Evolutionary conservation across 805 yeast genomes (phyloP).

Genomic region (Saccharomyces paradoxus): DNA sequence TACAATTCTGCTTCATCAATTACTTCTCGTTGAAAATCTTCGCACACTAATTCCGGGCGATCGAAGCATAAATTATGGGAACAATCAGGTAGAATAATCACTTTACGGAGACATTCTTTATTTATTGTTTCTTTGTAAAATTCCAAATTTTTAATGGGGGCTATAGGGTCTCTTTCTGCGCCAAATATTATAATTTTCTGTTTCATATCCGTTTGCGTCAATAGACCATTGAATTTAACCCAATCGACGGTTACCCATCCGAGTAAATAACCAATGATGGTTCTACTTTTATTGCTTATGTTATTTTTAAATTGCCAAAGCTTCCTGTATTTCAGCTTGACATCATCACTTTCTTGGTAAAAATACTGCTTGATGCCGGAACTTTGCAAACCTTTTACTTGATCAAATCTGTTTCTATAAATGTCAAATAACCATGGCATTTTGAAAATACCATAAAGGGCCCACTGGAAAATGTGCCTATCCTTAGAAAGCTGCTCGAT

Average conservation of each 20-base stretch:
- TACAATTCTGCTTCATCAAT: not conserved
- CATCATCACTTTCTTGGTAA: slow-evolving; percentile 9
- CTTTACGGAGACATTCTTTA: slow-evolving; percentile 1
- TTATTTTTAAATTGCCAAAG: slow-evolving; percentile 26
- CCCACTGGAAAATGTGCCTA: slow-evolving; percentile 9
- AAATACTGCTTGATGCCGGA: slow-evolving; percentile 26
- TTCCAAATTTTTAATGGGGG: slow-evolving; percentile 13
- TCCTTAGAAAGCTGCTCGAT: slow-evolving; percentile 12
- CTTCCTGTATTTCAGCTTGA: slow-evolving; percentile 13
- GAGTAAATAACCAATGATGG: slow-evolving; percentile 22
- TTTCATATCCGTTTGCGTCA: not conserved
- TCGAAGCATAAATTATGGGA: slow-evolving; percentile 26
- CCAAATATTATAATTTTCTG: slow-evolving; percentile 11
- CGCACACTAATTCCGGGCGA: slow-evolving; percentile 10
- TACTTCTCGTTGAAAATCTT: slow-evolving; percentile 3
- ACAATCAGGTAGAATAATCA: slow-evolving; percentile 14
- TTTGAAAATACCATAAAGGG: slow-evolving; percentile 10
- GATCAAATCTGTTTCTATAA: slow-evolving; percentile 26
- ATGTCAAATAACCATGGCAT: slow-evolving; percentile 23
- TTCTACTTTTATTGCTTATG: slow-evolving; percentile 23
- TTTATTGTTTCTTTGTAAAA: slow-evolving; percentile 4
- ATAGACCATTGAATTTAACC: slow-evolving; percentile 7
- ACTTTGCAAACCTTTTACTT: slow-evolving; percentile 24
- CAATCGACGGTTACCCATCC: slow-evolving; percentile 28
- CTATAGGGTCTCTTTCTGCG: slow-evolving; percentile 21